These are phyloP conservation scores for Cryptosporidium viatorum DNA, from an alignment of 169 alveolate genomes.

Conservation along the genomic window DNA sequence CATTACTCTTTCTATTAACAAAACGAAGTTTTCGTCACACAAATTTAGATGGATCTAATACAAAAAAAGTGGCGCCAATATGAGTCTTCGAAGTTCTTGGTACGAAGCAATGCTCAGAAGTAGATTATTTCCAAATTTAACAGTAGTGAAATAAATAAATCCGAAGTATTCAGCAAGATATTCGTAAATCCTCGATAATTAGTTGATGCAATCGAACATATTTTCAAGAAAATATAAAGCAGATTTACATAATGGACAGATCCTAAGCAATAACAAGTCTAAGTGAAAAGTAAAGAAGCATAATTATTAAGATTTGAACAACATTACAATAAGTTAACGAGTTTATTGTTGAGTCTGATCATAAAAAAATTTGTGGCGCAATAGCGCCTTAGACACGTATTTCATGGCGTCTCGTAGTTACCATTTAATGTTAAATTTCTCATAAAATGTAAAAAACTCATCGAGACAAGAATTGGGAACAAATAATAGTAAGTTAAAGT, in stretches of 20 bases:
- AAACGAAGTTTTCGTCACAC: slow-evolving; percentile 1
- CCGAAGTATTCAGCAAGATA: no score
- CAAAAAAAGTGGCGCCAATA: neutral
- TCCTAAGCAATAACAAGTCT: neutral
- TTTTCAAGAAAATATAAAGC: neutral
- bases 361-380: neutral
- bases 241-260: neutral
- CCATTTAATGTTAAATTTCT: neutral
- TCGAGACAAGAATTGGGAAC: slow-evolving; percentile 31
- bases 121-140: neutral
- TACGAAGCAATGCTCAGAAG: neutral
- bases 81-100: neutral
- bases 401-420: slow-evolving; percentile 63
- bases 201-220: neutral
- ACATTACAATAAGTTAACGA: neutral
- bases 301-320: neutral
- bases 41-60: neutral
- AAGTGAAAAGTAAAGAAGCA: neutral
- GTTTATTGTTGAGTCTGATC: neutral
- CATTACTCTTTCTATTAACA: slow-evolving; percentile 27
- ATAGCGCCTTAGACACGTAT: slow-evolving; percentile 66
- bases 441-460: neutral
- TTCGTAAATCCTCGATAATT: neutral
- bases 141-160: neutral
- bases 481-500: neutral